Base-by-base conservation (phyloP, 331 rosid species). In the Erythrophleum ivorense region DNA sequence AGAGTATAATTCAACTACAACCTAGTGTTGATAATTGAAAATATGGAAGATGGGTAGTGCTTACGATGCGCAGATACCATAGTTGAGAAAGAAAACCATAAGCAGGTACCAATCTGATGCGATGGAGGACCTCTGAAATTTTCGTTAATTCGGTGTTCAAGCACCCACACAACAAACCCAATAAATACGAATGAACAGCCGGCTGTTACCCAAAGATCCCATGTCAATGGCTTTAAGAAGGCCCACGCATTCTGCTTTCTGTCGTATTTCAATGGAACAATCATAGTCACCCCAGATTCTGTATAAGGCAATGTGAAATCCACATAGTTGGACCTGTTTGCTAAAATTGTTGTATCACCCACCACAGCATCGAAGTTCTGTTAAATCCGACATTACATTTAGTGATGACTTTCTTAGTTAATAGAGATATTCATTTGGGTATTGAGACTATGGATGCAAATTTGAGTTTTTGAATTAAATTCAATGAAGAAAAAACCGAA, bases 1-100 rank as follows among this genome's bases (percentile, higher is more conserved):
- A 38, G 41, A 38, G 41, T 38, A 38, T 43, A 43, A 6, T 7
- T 43, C 48, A 43, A 43, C 48, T 43, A 6, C 9, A 43, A 7
- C 48, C 48, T 0, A 10, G 50, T 46, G 46, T 10, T 46, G 50
- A 46, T 46, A 46, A 46, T 43, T 46, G 50, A 46, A 46, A 46
- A 46, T 46, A 1, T 9, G 50, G 3, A 46, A 46, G 13, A 46
- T 46, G 50, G 18, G 43, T 12, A 7, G 0, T 11, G 40, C 43
- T 54, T 85, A 88, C 91, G 71, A 5, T 81, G 85, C 2, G 88
- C 78, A 58, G 82, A 80, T 55, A 84, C 87, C 86, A 86, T 45
- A 53, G 83, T 79, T 9, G 89, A 88, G 75, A 86, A 86, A n/a
- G 88, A 78, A 16, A 76, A 86, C 85, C 88, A 86, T 1, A 88